Evolutionary conservation across 2,329 filamentous ascomycete genomes (phyloP).

Genomic region (Acrocalymma vagum): DNA sequence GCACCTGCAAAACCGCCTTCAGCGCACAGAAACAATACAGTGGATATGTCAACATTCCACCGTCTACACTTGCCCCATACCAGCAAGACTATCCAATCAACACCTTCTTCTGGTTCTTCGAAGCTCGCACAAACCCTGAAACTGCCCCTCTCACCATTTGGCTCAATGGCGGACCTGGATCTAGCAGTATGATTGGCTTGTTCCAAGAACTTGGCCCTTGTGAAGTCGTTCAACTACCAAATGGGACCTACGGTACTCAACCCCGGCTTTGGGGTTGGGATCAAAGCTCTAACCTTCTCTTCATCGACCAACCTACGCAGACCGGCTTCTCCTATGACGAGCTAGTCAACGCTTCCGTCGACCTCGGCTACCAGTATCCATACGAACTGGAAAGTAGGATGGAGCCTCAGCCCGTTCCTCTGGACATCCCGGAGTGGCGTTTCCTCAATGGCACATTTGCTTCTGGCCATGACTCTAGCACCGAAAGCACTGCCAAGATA

Average conservation of each 20-base stretch:
- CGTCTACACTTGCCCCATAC: slow-evolving; percentile 53
- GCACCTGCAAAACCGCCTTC: slow-evolving; percentile 72
- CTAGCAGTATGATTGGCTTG: slow-evolving; percentile 70
- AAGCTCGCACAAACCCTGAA: slow-evolving; percentile 62
- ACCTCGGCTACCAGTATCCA: slow-evolving; percentile 17
- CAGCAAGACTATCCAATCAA: slow-evolving; percentile 65
- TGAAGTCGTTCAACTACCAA: slow-evolving; percentile 51
- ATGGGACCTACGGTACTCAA: slow-evolving; percentile 62
- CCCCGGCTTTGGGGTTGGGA: slow-evolving; percentile 73
- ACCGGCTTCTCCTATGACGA: slow-evolving; percentile 75
- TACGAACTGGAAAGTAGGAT: slow-evolving; percentile 1
- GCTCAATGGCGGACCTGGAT: slow-evolving; percentile 73
- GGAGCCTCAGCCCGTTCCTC: slow-evolving; percentile 39
- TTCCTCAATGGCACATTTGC: slow-evolving; percentile 72
- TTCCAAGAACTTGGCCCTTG: slow-evolving; percentile 67
- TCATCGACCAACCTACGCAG: slow-evolving; percentile 72
- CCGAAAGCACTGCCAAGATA: slow-evolving; percentile 64
- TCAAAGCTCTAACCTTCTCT: slow-evolving; percentile 65
- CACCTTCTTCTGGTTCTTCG: slow-evolving; percentile 73
- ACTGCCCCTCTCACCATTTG: slow-evolving; percentile 65
- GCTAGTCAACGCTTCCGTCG: slow-evolving; percentile 59
- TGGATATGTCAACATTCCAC: slow-evolving; percentile 73
- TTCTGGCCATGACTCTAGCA: slow-evolving; percentile 58
- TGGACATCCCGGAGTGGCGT: slow-evolving; percentile 48
- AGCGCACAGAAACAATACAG: slow-evolving; percentile 72